Conservation (phyloP, 305 asterid genomes). For the Solanum hybrid region DNA sequence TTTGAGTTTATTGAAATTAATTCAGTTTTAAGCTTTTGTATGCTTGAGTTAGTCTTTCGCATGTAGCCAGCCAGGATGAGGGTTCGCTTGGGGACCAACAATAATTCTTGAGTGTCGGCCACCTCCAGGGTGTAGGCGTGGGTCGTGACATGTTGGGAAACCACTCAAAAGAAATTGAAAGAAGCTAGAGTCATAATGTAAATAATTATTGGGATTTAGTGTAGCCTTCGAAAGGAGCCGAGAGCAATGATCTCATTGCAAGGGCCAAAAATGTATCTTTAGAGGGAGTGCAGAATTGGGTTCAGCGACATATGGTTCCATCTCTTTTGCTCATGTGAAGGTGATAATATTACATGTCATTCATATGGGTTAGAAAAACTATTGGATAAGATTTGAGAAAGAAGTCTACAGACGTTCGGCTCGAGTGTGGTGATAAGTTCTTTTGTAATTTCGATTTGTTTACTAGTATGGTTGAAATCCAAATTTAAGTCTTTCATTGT, state of each 20-base stretch:
- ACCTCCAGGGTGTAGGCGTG: background rate
- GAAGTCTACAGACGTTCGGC: background rate
- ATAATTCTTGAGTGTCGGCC: background rate
- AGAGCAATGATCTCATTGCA: background rate
- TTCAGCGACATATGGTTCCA: background rate
- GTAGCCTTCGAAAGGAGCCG: background rate
- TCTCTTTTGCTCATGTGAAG: background rate
- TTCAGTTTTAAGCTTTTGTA: background rate
- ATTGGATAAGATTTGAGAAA: background rate
- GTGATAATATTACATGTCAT: background rate
- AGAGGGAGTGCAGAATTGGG: background rate
- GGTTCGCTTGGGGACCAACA: background rate
- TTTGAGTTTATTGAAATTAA: background rate
- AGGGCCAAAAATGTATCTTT: background rate
- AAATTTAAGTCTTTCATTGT: background rate
- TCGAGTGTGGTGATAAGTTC: background rate
- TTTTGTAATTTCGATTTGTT: background rate
- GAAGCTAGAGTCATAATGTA: background rate
- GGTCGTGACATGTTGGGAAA: background rate
- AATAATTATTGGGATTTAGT: background rate
- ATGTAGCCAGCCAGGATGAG: background rate
- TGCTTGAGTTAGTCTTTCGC: background rate
- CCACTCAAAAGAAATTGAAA: background rate
- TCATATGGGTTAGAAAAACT: background rate
- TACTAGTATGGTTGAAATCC: background rate